phyloP scores from a whole-genome alignment of 805 yeast species.

The Lipomyces starkeyi region DNA sequence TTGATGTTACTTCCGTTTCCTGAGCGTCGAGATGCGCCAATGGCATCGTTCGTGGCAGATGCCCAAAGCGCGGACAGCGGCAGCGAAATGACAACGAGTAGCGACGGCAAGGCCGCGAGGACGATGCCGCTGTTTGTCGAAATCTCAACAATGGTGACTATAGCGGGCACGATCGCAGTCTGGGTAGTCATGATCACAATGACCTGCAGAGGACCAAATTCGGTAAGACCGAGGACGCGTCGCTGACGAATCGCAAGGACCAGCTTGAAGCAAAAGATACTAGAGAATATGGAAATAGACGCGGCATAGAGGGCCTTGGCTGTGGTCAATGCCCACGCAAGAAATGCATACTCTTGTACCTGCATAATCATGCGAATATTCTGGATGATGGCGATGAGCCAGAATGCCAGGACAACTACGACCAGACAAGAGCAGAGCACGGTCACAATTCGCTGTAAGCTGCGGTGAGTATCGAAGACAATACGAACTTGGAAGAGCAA shows the following conservation, averaged over 20 bases:
- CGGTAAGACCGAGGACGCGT: conserved; percentile 75
- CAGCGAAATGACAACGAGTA: conserved; percentile 71
- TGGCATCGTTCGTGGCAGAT: conserved; percentile 56
- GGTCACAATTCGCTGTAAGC: conserved; percentile 55
- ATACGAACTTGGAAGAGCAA: conserved; percentile 73
- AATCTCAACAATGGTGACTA: conserved; percentile 64
- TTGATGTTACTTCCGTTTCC: conserved; percentile 8
- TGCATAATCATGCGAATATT: conserved; percentile 46
- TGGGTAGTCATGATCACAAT: conserved; percentile 81
- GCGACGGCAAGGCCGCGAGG: conserved; percentile 58
- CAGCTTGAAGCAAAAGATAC: conserved; percentile 68
- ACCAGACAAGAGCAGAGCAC: conserved; percentile 57
- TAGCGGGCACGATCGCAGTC: conserved; percentile 78
- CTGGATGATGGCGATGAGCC: conserved; percentile 59
- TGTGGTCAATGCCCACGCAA: conserved; percentile 43
- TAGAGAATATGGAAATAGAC: conserved; percentile 67
- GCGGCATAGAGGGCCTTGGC: conserved; percentile 65
- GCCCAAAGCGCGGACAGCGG: conserved; percentile 94
- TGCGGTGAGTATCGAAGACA: conserved; percentile 55
- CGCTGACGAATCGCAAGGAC: conserved; percentile 72
- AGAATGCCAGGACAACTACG: conserved; percentile 61
- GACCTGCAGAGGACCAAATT: conserved; percentile 82
- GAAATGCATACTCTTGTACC: conserved; percentile 57
- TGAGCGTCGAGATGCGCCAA: conserved; percentile 29
- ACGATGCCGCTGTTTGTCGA: conserved; percentile 45